Evolutionary conservation across 352 stramenopile species (phyloP).

Genomic region (Phytophthora megakarya): DNA sequence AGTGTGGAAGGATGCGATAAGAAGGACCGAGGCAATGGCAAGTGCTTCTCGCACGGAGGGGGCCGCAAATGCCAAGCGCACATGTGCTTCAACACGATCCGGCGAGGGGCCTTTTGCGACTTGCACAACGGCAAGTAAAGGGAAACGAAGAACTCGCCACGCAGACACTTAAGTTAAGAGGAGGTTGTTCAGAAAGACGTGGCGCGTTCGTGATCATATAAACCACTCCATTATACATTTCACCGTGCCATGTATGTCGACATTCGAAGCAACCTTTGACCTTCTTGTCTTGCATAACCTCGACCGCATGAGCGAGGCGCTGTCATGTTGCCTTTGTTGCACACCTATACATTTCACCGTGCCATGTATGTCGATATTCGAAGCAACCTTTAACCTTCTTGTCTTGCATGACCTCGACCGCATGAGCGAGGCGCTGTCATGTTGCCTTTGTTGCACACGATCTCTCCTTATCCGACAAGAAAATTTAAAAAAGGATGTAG

Average conservation of each 20-base stretch:
- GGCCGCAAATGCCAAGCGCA: constrained; percentile 71
- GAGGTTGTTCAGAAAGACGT: constrained; percentile 35
- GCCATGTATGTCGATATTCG: constrained; percentile 5
- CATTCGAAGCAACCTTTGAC: neutral
- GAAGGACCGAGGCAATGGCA: constrained; percentile 85
- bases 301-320: neutral
- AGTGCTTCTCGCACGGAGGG: constrained; percentile 80
- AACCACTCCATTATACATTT: constrained; percentile 13
- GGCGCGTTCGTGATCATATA: constrained; percentile 19
- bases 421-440: neutral
- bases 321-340: too few species aligned
- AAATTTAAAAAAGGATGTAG: constrained; percentile 36
- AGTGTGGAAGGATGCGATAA: constrained; percentile 72
- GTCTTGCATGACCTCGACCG: neutral
- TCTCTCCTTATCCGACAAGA: constrained; percentile 28
- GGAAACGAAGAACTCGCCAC: constrained; percentile 14
- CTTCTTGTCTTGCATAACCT: neutral
- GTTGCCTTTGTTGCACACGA: too few species aligned
- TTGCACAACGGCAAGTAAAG: constrained; percentile 41
- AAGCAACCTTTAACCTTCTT: neutral
- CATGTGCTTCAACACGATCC: constrained; percentile 71
- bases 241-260: constrained; percentile 9
- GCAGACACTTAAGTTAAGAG: constrained; percentile 41
- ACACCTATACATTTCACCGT: too few species aligned
- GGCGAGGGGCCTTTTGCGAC: constrained; percentile 67